Evolutionary conservation across 2,329 filamentous ascomycete genomes (phyloP), one percentile per base, ranked within the genome.

Genomic region (Trichoderma sp.): DNA sequence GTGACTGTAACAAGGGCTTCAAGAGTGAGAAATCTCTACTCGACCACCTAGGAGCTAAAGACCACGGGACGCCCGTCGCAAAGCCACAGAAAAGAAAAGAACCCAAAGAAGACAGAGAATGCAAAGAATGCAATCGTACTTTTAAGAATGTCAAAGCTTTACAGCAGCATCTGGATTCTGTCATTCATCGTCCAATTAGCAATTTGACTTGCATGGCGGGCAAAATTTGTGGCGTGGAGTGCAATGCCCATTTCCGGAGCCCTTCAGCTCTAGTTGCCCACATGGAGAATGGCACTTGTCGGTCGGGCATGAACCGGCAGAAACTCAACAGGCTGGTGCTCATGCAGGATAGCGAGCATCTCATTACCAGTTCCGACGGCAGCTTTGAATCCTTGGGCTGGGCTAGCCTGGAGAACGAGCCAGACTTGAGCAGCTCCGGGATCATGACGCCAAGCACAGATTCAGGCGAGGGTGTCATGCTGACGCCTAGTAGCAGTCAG

Each of bases 181-280:
- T 57, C 24, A 36, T 51, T 53, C 73, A 75, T 72, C 70, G 34
- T 7, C 74, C 74, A 1, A 21, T 74, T n/a, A 56, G 71, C 63
- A 68, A 71, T 2, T 14, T 73, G 12, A 28, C 26, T 15, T 75
- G 74, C 57, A 47, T 71, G 43, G 73, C 70, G 12, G 53, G 47
- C 15, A 63, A 51, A 9, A 36, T 43, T 21, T 51, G 66, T 32
- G 53, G 66, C 28, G 53, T 34, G 8, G 26, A 67, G 9, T 75
- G 74, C 71, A 53, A 51, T 2, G 63, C 51, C 21, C 63, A 14
- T 11, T 75, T 75, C 58, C 34, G 43, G 3, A 68, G 66, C 4
- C 73, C 73, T 3, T 75, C 74, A 12, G 74, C 47, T 11, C 51
- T 75, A 43, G 24, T 75, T n/a, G 62, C 70, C 4, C 74, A 75